Percentiles rank a stretch among this genome's conserved stretches.
Conservation (phyloP, 2,329 filamentous ascomycete genomes). For the Tolypocladium cylindrosporum region DNA sequence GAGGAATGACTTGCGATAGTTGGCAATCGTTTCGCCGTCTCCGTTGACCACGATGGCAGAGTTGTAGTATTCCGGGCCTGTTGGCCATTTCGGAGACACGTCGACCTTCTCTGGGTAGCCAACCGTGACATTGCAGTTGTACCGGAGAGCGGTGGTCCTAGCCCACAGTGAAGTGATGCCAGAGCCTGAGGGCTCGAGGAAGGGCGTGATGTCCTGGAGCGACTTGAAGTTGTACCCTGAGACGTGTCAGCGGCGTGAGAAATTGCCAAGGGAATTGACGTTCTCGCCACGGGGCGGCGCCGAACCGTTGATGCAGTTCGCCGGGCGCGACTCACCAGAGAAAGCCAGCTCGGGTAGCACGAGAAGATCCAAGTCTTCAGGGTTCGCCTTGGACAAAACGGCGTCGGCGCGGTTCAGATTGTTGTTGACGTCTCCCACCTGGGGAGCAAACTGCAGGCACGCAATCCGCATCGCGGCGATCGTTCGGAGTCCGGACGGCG, state of each 20-base stretch:
- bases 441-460: conserved; percentile 62
- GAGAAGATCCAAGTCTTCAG: conserved; percentile 54
- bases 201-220: conserved; percentile 55
- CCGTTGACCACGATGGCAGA: conserved; percentile 41
- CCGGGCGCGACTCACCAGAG: conserved; percentile 39
- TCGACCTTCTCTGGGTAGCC: conserved; percentile 68
- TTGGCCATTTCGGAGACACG: conserved; percentile 36
- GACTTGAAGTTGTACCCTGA: conserved; percentile 70
- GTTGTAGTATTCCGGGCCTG: conserved; percentile 45
- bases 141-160: conserved; percentile 50
- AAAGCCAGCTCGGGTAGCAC: conserved; percentile 72
- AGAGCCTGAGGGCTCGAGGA: conserved; percentile 53
- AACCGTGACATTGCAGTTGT: conserved; percentile 57
- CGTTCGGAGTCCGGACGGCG: neutral
- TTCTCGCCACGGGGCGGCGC: neutral
- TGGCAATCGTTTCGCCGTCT: conserved; percentile 49
- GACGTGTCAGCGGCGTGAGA: neutral
- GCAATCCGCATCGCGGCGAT: conserved; percentile 50
- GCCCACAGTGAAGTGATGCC: conserved; percentile 68
- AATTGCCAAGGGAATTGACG: neutral
- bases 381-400: conserved; percentile 43
- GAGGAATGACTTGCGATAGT: conserved; percentile 51
- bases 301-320: neutral
- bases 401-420: conserved; percentile 61
- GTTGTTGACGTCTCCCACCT: conserved; percentile 58